Base-by-base conservation (phyloP, 208 protist species). In the Naegleria fowleri region DNA sequence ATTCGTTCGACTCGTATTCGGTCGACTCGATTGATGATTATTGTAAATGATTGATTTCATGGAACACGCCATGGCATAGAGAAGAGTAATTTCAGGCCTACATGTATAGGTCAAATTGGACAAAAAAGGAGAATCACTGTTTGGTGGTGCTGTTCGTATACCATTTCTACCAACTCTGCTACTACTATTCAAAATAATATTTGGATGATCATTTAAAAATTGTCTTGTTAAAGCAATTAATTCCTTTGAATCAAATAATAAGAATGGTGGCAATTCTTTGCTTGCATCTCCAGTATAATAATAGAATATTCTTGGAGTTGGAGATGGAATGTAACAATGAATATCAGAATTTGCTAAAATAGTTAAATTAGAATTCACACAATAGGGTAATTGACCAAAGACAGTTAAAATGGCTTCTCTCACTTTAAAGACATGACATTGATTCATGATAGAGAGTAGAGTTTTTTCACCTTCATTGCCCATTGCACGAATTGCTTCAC, bases 161-260 rank as follows among this genome's bases (percentile, higher is more conserved):
- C n/a, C n/a, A n/a, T n/a, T n/a, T n/a, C n/a, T n/a, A n/a, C n/a
- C n/a, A n/a, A n/a, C n/a, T n/a, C n/a, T n/a, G n/a, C 43, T 48
- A 48, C 43, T 48, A 48, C 43, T 48, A 48, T 48, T 48, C 43
- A 48, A 9, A 48, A 48, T 48, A 48, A 1, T 79, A 25, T 25
- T 79, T 16, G 13, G 11, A 51, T n/a, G 13, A 40, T 87, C 83
- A 22, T 9, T 51, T 4, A 87, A 48, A 5, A 25, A 29, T 36
- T 38, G 7, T 33, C 40, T 51, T 9, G 33, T 51, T 51, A 51
- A 36, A 4, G 83, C 9, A 51, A 87, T 87, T 25, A 87, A 51
- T 38, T 87, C 83, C 29, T 39, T 40, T 40, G 83, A 22, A 87
- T 87, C 83, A 87, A 87, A 51, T 87, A 52, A 36, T n/a, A 87